Conservation (phyloP, 148 eudicot species). For the Cornus suecica region DNA sequence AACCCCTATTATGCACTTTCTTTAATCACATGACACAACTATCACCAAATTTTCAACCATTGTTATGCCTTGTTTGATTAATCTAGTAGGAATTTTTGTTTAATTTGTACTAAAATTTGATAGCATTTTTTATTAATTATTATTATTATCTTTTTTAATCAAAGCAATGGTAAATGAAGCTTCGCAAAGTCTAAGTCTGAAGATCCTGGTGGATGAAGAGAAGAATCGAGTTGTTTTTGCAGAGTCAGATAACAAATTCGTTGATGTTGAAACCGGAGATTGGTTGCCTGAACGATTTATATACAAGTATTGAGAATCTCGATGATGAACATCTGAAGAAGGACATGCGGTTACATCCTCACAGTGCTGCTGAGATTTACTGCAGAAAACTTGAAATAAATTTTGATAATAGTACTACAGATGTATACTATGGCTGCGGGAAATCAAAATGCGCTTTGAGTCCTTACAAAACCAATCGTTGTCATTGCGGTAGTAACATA, state of each 20-base stretch:
- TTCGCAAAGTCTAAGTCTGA: not conserved
- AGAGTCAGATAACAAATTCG: conserved; percentile 5
- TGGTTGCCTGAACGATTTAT: conserved; percentile 3
- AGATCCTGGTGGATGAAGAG: not conserved
- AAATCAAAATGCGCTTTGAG: not conserved
- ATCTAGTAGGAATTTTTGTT: no score
- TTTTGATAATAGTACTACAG: not conserved
- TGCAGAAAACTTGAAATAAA: conserved; percentile 2
- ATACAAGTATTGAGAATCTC: conserved; percentile 1
- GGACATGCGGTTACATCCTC: conserved; percentile 6
- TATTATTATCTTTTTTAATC: not conserved
- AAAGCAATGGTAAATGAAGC: no score
- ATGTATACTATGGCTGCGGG: not conserved
- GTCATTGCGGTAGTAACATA: no score
- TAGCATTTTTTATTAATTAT: no score
- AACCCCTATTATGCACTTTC: no score
- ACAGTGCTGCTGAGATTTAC: conserved; percentile 13
- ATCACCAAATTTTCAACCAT: no score
- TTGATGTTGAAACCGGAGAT: not conserved
- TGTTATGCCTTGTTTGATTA: no score
- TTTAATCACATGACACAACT: no score
- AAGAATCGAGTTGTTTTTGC: conserved; percentile 2
- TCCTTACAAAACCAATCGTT: not conserved
- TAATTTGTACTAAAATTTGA: no score
- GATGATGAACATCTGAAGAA: not conserved